A percentile compares a stretch with the other conserved stretches of the same genome.
Conservation (phyloP, 2,329 filamentous ascomycete species). For the Drechslerella stenobrocha region DNA sequence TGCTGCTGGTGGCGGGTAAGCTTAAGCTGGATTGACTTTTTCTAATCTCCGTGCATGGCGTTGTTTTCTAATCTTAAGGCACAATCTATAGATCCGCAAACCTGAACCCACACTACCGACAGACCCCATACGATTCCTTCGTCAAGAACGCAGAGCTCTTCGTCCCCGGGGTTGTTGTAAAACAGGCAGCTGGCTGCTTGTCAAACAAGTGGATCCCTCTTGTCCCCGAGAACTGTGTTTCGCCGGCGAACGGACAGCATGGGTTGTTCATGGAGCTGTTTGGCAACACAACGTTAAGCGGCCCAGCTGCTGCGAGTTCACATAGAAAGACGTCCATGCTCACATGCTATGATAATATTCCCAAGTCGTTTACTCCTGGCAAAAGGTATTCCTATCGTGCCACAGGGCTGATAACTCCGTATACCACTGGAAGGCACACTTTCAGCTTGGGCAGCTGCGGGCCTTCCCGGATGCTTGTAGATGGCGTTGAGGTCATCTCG, state of each 20-base stretch:
- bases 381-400: slow-evolving; percentile 53
- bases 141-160: slow-evolving; percentile 48
- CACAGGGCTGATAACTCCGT: slow-evolving; percentile 53
- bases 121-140: slow-evolving; percentile 52
- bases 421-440: slow-evolving; percentile 52
- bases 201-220: slow-evolving; percentile 53
- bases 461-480: slow-evolving; percentile 52
- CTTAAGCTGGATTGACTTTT: too few species aligned
- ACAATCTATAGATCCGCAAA: slow-evolving; percentile 50
- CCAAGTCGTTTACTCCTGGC: slow-evolving; percentile 52
- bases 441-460: slow-evolving; percentile 54
- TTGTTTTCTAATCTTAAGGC: slow-evolving; percentile 1
- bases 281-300: slow-evolving; percentile 52
- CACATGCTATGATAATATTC: slow-evolving; percentile 53
- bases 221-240: slow-evolving; percentile 53
- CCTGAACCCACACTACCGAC: slow-evolving; percentile 53
- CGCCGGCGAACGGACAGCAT: slow-evolving; percentile 52
- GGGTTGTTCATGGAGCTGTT: slow-evolving; percentile 53
- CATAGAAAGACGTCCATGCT: slow-evolving; percentile 53
- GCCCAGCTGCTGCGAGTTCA: slow-evolving; percentile 47
- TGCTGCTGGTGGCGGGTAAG: slow-evolving; percentile 52
- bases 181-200: slow-evolving; percentile 52
- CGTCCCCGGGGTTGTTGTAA: slow-evolving; percentile 50
- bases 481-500: slow-evolving; percentile 52
- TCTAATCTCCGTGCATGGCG: not conserved